phyloP scores from a whole-genome alignment of 78 protist species.

The Protostelium mycophagum region DNA sequence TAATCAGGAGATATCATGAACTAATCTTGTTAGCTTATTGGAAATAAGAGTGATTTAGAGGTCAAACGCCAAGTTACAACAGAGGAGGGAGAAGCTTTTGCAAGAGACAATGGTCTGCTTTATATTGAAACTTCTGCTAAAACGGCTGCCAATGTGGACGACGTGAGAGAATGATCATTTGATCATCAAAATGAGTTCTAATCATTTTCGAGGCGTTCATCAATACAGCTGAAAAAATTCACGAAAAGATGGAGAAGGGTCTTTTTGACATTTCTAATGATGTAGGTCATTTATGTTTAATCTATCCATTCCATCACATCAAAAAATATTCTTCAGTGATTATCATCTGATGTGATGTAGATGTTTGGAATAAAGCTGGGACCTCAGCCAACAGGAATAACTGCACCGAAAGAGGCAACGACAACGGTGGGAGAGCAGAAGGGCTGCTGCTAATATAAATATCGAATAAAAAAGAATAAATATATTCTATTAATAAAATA shows the following conservation, averaged over 20 bases:
- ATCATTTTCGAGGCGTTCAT: constrained; percentile 88
- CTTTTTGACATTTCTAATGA: constrained; percentile 47
- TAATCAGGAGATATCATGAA: constrained; percentile 33
- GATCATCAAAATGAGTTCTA: constrained; percentile 95
- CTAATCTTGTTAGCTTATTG: constrained; percentile 82
- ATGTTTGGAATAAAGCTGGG: not conserved
- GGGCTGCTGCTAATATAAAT: too few species aligned
- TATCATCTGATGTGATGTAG: not conserved
- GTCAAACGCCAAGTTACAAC: constrained; percentile 61
- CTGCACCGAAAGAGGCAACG: not conserved
- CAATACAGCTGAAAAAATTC: constrained; percentile 73
- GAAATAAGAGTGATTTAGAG: constrained; percentile 73
- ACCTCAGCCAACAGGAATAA: not conserved
- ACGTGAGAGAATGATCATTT: constrained; percentile 81
- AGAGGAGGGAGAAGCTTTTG: constrained; percentile 59
- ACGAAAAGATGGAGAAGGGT: constrained; percentile 75
- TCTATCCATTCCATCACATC: too few species aligned
- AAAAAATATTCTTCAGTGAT: not conserved
- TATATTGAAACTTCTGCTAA: constrained; percentile 49
- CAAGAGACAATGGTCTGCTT: constrained; percentile 21
- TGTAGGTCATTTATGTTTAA: too few species aligned
- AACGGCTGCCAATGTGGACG: constrained; percentile 34
- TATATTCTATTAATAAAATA: too few species aligned
- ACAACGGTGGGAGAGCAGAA: not conserved
- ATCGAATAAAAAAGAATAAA: too few species aligned